Base-by-base conservation (phyloP, 139 green algal genomes). In the Coelastrella sp. region DNA sequence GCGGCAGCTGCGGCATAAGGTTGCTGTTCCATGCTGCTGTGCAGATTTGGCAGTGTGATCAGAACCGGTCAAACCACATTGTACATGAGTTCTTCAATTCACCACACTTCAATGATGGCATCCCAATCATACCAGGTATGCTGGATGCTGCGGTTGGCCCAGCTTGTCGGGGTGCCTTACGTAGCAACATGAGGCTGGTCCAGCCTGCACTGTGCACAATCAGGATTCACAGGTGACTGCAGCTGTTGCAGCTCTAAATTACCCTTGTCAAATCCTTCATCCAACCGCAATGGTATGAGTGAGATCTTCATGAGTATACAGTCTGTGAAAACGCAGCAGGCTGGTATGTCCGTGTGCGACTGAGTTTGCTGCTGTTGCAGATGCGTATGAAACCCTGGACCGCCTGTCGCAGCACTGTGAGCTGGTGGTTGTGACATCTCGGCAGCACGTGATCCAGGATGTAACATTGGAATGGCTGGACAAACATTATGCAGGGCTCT, bases 11-110 rank as follows among this genome's bases (percentile, higher is more conserved):
- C 49, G 60, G 78, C 49, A 19, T 84, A 56, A 58, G 35, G 35
- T 49, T 49, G 35, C 35, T 49, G 35, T 49, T 49, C 35, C 20
- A 58, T 56, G 59, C 57, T 0, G 84, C 58, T 60, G 72, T 94
- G 82, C 94, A 98, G 97, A 94, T 99, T 25, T 99, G 97, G 97
- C 76, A 93, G 4, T 99, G 97, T 91, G 91, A 88, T n/a, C 94
- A 96, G 87, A 97, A 98, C 17, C 89, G 93, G 25, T 96, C 95
- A 25, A 98, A 98, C 91, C 87, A 98, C 56, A 96, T 95, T 7
- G 97, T 99, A 72, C 97, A 99, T 91, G 93, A 97, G n/a, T 99
- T 99, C 89, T 99, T 99, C 90, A 88, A 97, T 61, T 98, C 96
- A 19, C 74, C 92, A 8, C 95, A 99, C 90, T 99, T 99, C 94